Evolutionary conservation across 2,329 filamentous ascomycete genomes (phyloP), one percentile per base, ranked within the genome.

Genomic region (Arachnopeziza araneosa): DNA sequence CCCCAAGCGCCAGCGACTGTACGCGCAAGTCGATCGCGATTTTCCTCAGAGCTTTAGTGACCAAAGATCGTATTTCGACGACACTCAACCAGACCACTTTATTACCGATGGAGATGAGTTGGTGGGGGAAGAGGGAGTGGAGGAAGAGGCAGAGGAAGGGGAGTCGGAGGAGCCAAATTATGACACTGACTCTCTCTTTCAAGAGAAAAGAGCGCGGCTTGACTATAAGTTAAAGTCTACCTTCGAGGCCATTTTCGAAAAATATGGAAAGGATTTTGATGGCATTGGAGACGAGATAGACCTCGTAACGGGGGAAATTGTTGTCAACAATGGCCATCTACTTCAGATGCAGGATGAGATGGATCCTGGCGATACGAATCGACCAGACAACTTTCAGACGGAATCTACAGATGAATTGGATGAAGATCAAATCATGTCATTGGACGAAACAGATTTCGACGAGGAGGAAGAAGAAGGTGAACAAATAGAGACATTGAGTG

Each of bases 281-380:
- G 89, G 87, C 4, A 81, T 93, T 55, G 92, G 88, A 57, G 93
- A 98, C 73, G 92, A 96, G 75, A 92, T 98, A 68, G 91, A 98
- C 73, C 79, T 96, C 59, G 79, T 80, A 55, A 93, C 90, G 0
- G 92, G 91, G 57, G 80, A 90, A 60, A 86, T 98, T 53, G 81
- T 96, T n/a, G 86, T 97, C 59, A 83, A 98, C 74, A 95, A 96
- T 78, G 93, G 95, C 0, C 95, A 98, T 75, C 73, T 97, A 56
- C 73, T 82, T 55, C 73, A 83, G 69, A 85, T 91, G 80, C 69
- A 77, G 70, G 73, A 83, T 74, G 80, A 87, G 71, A 75, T 81
- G 65, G 78, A 83, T 75, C 70, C 74, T 50, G 78, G 80, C 26
- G 58, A 73, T 51, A 60, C 66, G 6, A 44, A 51, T 44, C 58